A percentile compares a stretch with the other conserved stretches of the same genome.
These are phyloP conservation scores for Lenwebbia sp. DNA, from an alignment of 345 rosid species.

Conservation along the genomic window DNA sequence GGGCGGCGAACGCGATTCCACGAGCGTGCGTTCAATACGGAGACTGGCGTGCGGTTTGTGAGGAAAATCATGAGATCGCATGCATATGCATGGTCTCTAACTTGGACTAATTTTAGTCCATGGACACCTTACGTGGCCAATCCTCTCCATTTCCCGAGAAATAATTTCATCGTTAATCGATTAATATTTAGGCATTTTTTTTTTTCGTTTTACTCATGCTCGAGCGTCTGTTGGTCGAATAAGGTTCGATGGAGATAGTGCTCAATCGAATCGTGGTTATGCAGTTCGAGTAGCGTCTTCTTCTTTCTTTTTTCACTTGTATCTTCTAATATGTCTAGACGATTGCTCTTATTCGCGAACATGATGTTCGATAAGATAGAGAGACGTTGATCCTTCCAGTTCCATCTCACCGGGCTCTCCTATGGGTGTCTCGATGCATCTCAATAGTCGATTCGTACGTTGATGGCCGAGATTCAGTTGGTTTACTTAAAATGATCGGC, in stretches of 20 bases:
- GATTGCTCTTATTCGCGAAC: neutral
- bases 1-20: neutral
- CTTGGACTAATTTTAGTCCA: neutral
- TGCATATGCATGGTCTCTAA: neutral
- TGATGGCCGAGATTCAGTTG: neutral
- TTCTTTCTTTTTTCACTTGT: neutral
- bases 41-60: neutral
- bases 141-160: neutral
- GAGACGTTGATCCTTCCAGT: neutral
- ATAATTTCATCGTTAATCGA: neutral
- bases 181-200: neutral
- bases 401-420: neutral
- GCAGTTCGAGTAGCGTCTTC: fast-evolving
- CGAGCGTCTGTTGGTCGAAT: neutral
- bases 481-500: too few relatives aligned
- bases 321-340: neutral
- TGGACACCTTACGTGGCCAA: fast-evolving
- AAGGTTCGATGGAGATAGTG: neutral
- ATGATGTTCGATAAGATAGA: fast-evolving
- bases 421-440: neutral
- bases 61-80: neutral
- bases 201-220: fast-evolving
- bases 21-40: neutral
- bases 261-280: fast-evolving
- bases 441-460: fast-evolving